Percentiles rank a stretch among this genome's conserved stretches.
These are phyloP conservation scores for Wallacemonas sp. DNA, from an alignment of 208 protist genomes.

Conservation along the genomic window DNA sequence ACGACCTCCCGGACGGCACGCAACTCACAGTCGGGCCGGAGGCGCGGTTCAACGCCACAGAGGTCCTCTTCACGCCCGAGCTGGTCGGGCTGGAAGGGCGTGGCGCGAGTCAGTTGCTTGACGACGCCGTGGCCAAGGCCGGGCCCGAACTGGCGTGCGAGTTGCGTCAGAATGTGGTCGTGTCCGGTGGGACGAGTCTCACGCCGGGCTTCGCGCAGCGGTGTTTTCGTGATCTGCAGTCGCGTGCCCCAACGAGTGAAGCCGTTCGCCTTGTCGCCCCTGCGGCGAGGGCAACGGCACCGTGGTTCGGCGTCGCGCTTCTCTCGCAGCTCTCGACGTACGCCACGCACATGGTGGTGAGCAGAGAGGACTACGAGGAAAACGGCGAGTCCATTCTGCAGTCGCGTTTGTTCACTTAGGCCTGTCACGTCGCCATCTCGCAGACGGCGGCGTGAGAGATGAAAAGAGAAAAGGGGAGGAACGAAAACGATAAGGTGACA, in stretches of 20 bases:
- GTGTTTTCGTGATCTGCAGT: constrained; percentile 88
- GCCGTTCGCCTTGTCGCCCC: constrained; percentile 93
- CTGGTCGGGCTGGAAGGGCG: constrained; percentile 54
- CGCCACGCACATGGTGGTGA: constrained; percentile 70
- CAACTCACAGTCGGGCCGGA: constrained; percentile 44
- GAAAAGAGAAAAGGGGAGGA: constrained; percentile 21
- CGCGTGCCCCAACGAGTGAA: constrained; percentile 63
- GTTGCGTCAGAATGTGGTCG: constrained; percentile 83
- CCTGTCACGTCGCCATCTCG: too few species aligned
- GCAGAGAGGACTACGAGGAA: constrained; percentile 51
- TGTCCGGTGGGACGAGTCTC: constrained; percentile 93
- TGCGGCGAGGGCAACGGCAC: constrained; percentile 85
- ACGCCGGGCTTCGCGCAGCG: constrained; percentile 92
- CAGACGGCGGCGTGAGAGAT: constrained; percentile 1
- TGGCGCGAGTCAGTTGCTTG: constrained; percentile 66
- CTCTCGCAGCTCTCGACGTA: constrained; percentile 94
- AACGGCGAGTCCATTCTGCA: constrained; percentile 57
- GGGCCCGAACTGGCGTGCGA: constrained; percentile 39
- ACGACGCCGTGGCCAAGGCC: constrained; percentile 75
- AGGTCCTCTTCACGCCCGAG: constrained; percentile 84
- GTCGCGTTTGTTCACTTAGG: constrained; percentile 40
- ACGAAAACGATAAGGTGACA: too few species aligned
- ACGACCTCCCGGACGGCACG: constrained; percentile 82
- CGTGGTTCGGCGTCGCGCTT: constrained; percentile 96
- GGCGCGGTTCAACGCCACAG: constrained; percentile 54